Base-by-base conservation (phyloP, 1,284 basidiomycete genomes). In the Boletellus sp. region DNA sequence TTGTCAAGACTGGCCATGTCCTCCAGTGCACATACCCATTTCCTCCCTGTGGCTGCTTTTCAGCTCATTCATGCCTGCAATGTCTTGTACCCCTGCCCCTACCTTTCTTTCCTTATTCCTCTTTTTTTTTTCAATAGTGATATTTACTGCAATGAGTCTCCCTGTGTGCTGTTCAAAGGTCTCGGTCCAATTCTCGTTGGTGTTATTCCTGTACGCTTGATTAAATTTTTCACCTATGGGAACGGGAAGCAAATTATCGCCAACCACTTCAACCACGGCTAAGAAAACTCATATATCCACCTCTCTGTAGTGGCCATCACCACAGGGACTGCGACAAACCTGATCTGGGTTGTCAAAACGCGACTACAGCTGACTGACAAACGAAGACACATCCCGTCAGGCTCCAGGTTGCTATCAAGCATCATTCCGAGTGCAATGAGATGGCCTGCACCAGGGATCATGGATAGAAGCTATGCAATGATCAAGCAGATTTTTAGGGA, bases 321-420 rank as follows among this genome's bases (percentile, higher is more conserved):
- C 23, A 99, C 95, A 0, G 81, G 94, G 1, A 88, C 92, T 0
- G 91, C 83, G 9, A 98, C 95, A 14, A 98, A 98, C 65, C 95
- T 95, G 0, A 96, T 99, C 36, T 99, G 95, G 95, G 94, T 99
- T 32, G 91, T 99, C 55, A 98, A 98, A 69, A 99, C 95, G 29
- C 83, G 95, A 3, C 63, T 98, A 41, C 95, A 99, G 65, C 81
- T 94, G 23, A 73, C 66, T 5, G 60, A 69, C 21, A 63, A 63
- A 11, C 60, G 53, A 3, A 57, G 57, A 13, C 50, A 52, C 1
- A 36, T 48, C 2, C 22, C 41, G 20, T 29, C 50, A 14, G 17
- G 42, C 8, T 10, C 47, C 10, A 32, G 27, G 13, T 17, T 25
- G 16, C 21, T 40, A 1, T 40, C 55, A 6, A 43, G 32, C 2